These are phyloP conservation scores for Penicillium flavigenum DNA, from an alignment of 495 filamentous ascomycete species.

Conservation along the genomic window DNA sequence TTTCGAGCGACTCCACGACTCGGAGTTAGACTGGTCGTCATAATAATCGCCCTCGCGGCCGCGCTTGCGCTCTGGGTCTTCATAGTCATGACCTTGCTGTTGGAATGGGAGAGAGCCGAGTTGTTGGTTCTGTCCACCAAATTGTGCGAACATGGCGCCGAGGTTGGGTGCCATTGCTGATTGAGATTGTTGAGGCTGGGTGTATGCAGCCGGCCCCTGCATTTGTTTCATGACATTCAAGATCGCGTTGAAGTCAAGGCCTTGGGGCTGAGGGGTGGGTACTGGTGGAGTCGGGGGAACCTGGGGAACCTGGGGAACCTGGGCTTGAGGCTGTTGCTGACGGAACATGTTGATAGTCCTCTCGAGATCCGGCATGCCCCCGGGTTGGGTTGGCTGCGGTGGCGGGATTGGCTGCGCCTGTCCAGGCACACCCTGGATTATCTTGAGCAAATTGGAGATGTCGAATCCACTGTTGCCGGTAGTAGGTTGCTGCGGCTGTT, in stretches of 20 bases:
- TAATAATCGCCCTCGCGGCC: conserved; percentile 36
- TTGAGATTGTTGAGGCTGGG: conserved; percentile 32
- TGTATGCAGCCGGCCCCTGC: conserved; percentile 26
- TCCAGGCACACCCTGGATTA: conserved; percentile 40
- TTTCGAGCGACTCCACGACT: conserved; percentile 33
- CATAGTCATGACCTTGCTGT: conserved; percentile 30
- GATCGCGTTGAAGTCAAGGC: conserved; percentile 38
- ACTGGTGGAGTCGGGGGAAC: conserved; percentile 35
- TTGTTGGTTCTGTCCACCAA: conserved; percentile 38
- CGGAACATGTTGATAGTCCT: conserved; percentile 45
- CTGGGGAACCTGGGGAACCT: conserved; percentile 20
- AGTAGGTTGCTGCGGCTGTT: conserved; percentile 12
- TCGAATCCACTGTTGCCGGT: conserved; percentile 39
- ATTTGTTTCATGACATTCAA: conserved; percentile 41
- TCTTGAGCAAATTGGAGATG: conserved; percentile 48
- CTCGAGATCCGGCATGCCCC: conserved; percentile 38
- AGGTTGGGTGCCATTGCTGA: conserved; percentile 40
- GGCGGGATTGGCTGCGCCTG: conserved; percentile 36
- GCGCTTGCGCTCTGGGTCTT: conserved; percentile 49
- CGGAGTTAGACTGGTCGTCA: conserved; percentile 33
- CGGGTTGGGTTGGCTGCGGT: conserved; percentile 25
- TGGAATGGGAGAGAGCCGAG: conserved; percentile 23
- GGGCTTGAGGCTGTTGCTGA: conserved; percentile 42
- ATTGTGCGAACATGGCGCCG: conserved; percentile 51
- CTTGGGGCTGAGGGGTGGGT: conserved; percentile 24